Evolutionary conservation across 2,329 filamentous ascomycete genomes (phyloP), one percentile per base, ranked within the genome.

Genomic region (Davidsoniella neocaledoniae): DNA sequence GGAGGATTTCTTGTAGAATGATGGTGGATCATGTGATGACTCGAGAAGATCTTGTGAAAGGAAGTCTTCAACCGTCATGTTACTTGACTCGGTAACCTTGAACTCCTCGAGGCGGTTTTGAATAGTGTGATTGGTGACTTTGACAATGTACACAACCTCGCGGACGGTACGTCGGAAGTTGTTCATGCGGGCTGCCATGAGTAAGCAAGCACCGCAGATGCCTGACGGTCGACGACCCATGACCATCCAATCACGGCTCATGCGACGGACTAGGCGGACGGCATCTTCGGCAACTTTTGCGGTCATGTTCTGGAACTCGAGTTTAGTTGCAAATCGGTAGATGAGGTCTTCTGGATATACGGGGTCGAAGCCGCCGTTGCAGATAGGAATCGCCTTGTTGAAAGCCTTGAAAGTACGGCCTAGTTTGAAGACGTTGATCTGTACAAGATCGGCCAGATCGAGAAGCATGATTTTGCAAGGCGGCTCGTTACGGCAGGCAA

Each of bases 231-330:
- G 81, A 59, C 91, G 83, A 58, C 91, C 91, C 61, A 88, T 86
- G 43, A 88, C 82, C 77, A 98, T 96, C 88, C 91, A 96, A 66
- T 98, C 91, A 49, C 86, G 74, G 56, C 86, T 88, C 91, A 98
- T 96, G 54, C 91, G 81, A 62, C 83, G 81, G 50, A 94, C 80
- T 48, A 98, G 82, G 49, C 83, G 79, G 50, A 88, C 80, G 5
- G 91, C 91, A 59, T 95, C 87, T 57, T 84, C 78, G 40, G 87
- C 88, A 12, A 98, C 87, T 57, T 83, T 83, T 61, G 83, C 81
- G 14, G 83, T 88, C 55, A 82, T 76, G 37, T 81, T 72, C 48
- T 81, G 85, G 58, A 98, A 98, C 61, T 98, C 90, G 47, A 98
- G 81, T 62, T 90, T 88, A 53, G 80, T 79, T 47, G 88, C 87